Evolutionary conservation across 1,284 basidiomycete genomes (phyloP).

Genomic region (Inonotus obliquus): DNA sequence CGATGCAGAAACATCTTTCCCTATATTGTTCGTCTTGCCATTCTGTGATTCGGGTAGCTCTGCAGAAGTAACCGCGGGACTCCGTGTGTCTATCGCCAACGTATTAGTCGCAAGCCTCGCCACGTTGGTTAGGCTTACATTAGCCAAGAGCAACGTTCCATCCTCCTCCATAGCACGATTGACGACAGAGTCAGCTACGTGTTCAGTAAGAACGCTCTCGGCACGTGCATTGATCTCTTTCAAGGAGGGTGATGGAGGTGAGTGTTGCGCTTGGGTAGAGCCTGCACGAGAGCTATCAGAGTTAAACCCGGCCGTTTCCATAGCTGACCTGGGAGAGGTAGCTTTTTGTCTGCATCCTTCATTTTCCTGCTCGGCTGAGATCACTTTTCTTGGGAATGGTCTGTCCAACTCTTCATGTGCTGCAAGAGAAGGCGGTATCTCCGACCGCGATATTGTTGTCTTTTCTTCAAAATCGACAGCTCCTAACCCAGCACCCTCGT

Average conservation of each 20-base stretch:
- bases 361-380: neutral
- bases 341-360: neutral
- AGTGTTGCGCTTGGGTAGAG: neutral
- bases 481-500: neutral
- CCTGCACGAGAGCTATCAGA: neutral
- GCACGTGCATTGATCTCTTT: constrained; percentile 7
- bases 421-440: neutral
- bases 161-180: constrained; percentile 13
- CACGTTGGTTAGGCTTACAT: neutral
- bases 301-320: neutral
- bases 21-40: neutral
- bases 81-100: neutral
- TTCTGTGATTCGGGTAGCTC: neutral
- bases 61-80: neutral
- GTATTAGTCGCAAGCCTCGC: neutral
- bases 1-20: constrained; percentile 1
- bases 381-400: neutral
- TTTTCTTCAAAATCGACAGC: neutral
- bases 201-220: neutral
- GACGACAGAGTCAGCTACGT: neutral
- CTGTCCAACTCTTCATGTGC: neutral
- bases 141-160: constrained; percentile 2
- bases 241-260: neutral
- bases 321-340: neutral
- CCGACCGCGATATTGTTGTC: neutral